These are phyloP conservation scores for Brassica cretica DNA, from an alignment of 345 rosid genomes.

Conservation along the genomic window DNA sequence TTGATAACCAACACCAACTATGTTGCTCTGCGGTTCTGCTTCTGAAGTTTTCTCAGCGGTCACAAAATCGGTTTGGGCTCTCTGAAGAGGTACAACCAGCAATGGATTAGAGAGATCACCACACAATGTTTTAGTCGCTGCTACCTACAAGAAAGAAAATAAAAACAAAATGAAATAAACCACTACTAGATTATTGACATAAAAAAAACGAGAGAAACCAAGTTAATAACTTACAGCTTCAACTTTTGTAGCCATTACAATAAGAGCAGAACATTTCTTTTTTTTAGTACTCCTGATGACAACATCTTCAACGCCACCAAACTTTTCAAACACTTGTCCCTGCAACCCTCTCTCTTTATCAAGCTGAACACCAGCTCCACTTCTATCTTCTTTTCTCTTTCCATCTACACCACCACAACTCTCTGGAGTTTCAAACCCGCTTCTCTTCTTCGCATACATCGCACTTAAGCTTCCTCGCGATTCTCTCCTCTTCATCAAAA, in stretches of 20 bases:
- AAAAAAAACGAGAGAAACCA: background rate
- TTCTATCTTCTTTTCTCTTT: constrained; percentile 35
- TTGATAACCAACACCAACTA: constrained; percentile 76
- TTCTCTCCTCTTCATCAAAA: constrained; percentile 64
- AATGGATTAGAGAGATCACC: constrained; percentile 76
- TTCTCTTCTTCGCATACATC: constrained; percentile 50
- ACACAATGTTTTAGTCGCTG: constrained; percentile 61
- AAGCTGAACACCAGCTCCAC: constrained; percentile 36
- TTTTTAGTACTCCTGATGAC: constrained; percentile 64
- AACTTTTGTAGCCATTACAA: constrained; percentile 75
- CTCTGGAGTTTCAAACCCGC: constrained; percentile 36
- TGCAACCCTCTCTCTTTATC: constrained; percentile 71
- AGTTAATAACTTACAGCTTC: constrained; percentile 60
- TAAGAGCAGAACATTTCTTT: constrained; percentile 72
- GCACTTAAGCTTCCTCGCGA: constrained; percentile 65
- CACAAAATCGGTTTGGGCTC: constrained; percentile 40
- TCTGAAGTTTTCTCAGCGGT: constrained; percentile 45
- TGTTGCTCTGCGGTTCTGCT: constrained; percentile 47
- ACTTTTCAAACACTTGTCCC: constrained; percentile 64
- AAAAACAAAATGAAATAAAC: no score
- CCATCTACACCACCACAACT: constrained; percentile 37
- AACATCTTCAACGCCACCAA: constrained; percentile 84
- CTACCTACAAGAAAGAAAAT: constrained; percentile 11
- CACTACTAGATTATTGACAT: background rate
- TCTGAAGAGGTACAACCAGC: constrained; percentile 63